Evolutionary conservation across 306 rosid genomes (phyloP).

Genomic region (Glycine tomentella): DNA sequence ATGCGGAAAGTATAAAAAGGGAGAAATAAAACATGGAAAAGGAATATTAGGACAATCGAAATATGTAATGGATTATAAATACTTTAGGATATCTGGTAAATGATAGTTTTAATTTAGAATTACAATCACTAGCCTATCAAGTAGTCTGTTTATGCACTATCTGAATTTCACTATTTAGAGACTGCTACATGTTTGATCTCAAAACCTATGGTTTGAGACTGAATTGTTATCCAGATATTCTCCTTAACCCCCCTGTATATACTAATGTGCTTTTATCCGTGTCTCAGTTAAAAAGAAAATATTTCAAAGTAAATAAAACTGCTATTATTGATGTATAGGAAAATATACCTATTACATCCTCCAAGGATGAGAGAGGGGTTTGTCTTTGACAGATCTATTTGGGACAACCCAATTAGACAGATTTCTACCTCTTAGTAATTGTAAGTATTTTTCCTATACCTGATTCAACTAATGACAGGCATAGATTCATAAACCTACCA

Average conservation of each 20-base stretch:
- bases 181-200: conserved; percentile 16
- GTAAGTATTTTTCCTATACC: conserved; percentile 13
- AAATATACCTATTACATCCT: conserved; percentile 27
- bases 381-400: conserved; percentile 20
- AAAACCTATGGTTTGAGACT: conserved; percentile 18
- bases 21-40: not conserved
- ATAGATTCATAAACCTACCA: conserved; percentile 8
- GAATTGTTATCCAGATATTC: conserved; percentile 22
- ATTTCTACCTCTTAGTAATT: conserved; percentile 23
- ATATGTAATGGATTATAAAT: not conserved
- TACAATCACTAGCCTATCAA: conserved; percentile 5
- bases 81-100: conserved; percentile 8
- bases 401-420: not conserved
- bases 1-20: not conserved
- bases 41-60: not conserved
- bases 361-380: conserved; percentile 10
- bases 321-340: not conserved
- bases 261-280: not conserved
- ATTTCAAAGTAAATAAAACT: conserved; percentile 1
- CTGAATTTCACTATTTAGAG: conserved; percentile 18
- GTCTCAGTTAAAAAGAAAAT: conserved; percentile 9
- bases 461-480: conserved; percentile 8
- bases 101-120: conserved; percentile 24
- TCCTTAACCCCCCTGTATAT: not conserved
- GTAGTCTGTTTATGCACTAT: not conserved